A percentile compares a stretch with the other conserved stretches of the same genome.
Conservation (phyloP, 805 yeast species). For the Candida maesae region DNA sequence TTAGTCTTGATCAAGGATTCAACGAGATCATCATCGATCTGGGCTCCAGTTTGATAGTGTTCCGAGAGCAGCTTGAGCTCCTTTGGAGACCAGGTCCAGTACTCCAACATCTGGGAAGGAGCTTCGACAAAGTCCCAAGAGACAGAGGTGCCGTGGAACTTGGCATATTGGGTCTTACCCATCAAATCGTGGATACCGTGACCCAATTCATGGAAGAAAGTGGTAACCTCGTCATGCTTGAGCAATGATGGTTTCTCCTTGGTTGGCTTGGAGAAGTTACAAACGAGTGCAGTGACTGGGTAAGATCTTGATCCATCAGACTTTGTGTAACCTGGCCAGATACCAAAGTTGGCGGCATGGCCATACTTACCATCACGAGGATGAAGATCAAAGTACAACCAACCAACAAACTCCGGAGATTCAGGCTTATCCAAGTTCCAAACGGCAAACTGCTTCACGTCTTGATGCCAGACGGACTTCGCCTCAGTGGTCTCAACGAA, state of each 20-base stretch:
- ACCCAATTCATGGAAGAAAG: slow-evolving; percentile 87
- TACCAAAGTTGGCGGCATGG: slow-evolving; percentile 81
- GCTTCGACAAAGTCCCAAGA: slow-evolving; percentile 90
- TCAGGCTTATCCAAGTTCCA: slow-evolving; percentile 53
- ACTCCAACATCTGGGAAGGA: slow-evolving; percentile 86
- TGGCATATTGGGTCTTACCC: slow-evolving; percentile 58
- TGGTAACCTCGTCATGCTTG: slow-evolving; percentile 73
- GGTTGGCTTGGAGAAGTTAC: slow-evolving; percentile 79
- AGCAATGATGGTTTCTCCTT: slow-evolving; percentile 66
- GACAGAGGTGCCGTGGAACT: slow-evolving; percentile 69
- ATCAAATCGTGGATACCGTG: slow-evolving; percentile 82
- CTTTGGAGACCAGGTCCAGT: slow-evolving; percentile 76
- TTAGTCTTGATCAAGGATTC: slow-evolving; percentile 59
- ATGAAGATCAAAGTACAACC: slow-evolving; percentile 75
- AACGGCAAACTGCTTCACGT: slow-evolving; percentile 70
- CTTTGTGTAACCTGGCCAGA: slow-evolving; percentile 54
- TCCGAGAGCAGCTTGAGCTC: slow-evolving; percentile 57
- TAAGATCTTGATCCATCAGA: slow-evolving; percentile 46
- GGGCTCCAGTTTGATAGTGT: slow-evolving; percentile 58
- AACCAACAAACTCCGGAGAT: slow-evolving; percentile 65
- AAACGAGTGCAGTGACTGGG: slow-evolving; percentile 77
- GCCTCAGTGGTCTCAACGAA: slow-evolving; percentile 45
- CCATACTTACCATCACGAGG: slow-evolving; percentile 87
- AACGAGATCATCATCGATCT: slow-evolving; percentile 53
- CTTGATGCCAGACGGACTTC: slow-evolving; percentile 68